Base-by-base conservation (phyloP, 805 yeast genomes). In the Barnettozyma populi region DNA sequence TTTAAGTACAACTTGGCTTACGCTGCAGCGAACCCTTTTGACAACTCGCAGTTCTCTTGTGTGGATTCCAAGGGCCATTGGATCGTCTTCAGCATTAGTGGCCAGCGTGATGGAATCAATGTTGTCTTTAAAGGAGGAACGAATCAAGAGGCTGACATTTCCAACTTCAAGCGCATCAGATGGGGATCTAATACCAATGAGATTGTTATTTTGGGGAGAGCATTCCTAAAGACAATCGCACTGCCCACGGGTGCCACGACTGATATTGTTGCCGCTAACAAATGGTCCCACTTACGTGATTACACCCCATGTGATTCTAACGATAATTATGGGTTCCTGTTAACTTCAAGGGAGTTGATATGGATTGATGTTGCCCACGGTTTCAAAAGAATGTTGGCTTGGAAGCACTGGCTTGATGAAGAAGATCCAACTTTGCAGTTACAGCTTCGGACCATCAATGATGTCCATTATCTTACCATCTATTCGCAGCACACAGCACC, bases 391-490 rank as follows among this genome's bases (percentile, higher is more conserved):
- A 50, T 78, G 2, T 57, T 88, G 1, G 76, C 90, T 0, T 86
- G 95, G 90, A 84, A 82, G 51, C 96, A 89, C 62, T 76, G 67
- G 50, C 63, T 85, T 20, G 73, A 74, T 38, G 70, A 75, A 7
- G 52, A 61, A 1, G 95, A 87, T 54, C 73, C 75, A 1, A 72
- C 87, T 0, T 54, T 82, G 46, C 66, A 61, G 44, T 47, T 84
- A 45, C 52, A 61, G 2, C 58, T 73, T 2, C 59, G 65, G 11
- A 46, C 57, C 9, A 36, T 61, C 3, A 56, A 54, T 11, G 55
- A 41, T 49, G 50, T 50, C 10, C 52, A 52, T 19, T 44, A 55
- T 25, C 59, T 62, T 0, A 45, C 63, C 7, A 19, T 69, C 0
- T 48, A 62, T 27, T 69, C 74, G 1, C 61, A 61, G 23, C 27